Evolutionary conservation across 1,284 basidiomycete species (phyloP).

Genomic region (Leccinum insigne): DNA sequence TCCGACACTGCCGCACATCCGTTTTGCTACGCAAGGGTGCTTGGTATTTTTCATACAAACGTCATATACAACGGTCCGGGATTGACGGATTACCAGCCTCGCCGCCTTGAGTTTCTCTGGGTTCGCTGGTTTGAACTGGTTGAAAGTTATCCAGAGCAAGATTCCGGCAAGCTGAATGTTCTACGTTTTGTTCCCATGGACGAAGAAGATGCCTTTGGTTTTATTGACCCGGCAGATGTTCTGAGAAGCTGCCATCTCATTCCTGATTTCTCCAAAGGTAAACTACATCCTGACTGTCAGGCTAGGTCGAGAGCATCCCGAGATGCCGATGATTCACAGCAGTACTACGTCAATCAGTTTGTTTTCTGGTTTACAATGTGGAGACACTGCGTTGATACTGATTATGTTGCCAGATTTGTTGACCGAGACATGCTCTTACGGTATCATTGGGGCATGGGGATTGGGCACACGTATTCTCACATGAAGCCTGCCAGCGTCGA

Average conservation of each 20-base stretch:
- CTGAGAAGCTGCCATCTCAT: neutral
- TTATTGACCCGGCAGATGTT: neutral
- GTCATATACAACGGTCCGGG: neutral
- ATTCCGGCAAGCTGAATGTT: neutral
- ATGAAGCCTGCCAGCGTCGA: too few relatives aligned
- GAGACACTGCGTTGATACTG: too few relatives aligned
- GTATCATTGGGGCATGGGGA: too few relatives aligned
- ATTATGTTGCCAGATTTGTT: too few relatives aligned
- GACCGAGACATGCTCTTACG: too few relatives aligned
- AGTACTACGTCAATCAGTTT: neutral
- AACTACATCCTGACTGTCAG: neutral
- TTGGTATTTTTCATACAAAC: neutral
- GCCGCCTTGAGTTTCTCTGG: neutral
- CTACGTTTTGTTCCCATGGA: neutral
- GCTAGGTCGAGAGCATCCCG: neutral
- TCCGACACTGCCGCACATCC: neutral
- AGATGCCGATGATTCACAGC: neutral
- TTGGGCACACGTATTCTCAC: too few relatives aligned
- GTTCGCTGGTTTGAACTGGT: neutral
- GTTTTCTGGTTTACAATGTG: neutral
- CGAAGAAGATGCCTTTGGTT: neutral
- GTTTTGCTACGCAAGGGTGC: neutral
- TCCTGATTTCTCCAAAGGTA: neutral
- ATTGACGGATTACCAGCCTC: neutral
- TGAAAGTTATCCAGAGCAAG: neutral